A percentile compares a stretch with the other conserved stretches of the same genome.
These are phyloP conservation scores for Penicillium thymicola DNA, from an alignment of 2,329 filamentous ascomycete genomes.

Conservation along the genomic window DNA sequence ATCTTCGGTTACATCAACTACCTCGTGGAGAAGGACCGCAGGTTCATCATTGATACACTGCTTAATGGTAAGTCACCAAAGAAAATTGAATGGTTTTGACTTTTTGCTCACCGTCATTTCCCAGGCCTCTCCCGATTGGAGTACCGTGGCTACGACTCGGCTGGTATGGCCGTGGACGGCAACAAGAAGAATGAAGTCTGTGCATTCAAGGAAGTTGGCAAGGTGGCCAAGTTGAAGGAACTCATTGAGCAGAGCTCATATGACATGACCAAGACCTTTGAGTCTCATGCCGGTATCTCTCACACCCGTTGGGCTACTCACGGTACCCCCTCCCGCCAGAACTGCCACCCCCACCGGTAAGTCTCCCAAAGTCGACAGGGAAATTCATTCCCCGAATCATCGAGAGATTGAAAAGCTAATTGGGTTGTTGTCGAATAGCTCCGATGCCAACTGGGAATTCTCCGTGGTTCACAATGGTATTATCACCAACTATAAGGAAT, in stretches of 20 bases:
- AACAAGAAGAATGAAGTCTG: conserved; percentile 98
- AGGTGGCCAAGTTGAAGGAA: conserved; percentile 93
- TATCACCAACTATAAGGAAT: conserved; percentile 99
- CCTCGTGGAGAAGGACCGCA: conserved; percentile 96
- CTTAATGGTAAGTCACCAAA: conserved; percentile 68
- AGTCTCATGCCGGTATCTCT: conserved; percentile 96
- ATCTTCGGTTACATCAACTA: conserved; percentile 96
- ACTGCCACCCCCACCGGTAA: conserved; percentile 98
- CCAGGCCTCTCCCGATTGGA: conserved; percentile 89
- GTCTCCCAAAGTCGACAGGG: conserved; percentile 25
- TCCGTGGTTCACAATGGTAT: conserved; percentile 98
- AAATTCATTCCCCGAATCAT: not conserved
- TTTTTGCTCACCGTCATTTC: conserved; percentile 8
- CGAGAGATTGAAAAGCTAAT: not conserved
- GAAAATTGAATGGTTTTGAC: too few species aligned
- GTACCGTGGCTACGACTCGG: conserved; percentile 98
- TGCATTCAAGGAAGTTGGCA: conserved; percentile 98
- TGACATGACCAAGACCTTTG: conserved; percentile 88
- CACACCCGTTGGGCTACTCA: conserved; percentile 99
- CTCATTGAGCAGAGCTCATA: conserved; percentile 80
- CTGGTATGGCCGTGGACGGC: conserved; percentile 90
- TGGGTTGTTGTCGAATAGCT: conserved; percentile 53
- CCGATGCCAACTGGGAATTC: conserved; percentile 94
- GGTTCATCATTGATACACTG: conserved; percentile 91
- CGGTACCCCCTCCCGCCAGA: conserved; percentile 84